These are phyloP conservation scores for Postia placenta DNA, from an alignment of 768 basidiomycete species.

Conservation along the genomic window DNA sequence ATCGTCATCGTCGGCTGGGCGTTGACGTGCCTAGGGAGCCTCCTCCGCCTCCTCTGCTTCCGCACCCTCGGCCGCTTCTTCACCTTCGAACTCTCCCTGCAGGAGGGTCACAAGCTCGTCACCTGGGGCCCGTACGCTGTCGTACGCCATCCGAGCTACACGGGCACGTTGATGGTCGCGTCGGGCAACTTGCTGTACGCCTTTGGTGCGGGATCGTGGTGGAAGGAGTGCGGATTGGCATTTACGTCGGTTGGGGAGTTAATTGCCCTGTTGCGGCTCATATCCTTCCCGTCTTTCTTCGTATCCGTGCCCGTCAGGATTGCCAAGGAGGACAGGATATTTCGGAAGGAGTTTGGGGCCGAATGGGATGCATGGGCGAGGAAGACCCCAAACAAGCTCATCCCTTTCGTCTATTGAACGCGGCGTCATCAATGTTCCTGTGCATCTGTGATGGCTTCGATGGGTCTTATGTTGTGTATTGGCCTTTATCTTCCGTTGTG, in stretches of 20 bases:
- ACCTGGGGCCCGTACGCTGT: constrained; percentile 24
- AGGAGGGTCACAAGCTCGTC: constrained; percentile 19
- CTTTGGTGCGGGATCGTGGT: constrained; percentile 13
- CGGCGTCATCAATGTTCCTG: too few relatives aligned
- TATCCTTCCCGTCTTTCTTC: background rate
- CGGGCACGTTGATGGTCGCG: constrained; percentile 7
- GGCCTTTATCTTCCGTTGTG: background rate
- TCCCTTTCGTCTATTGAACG: background rate
- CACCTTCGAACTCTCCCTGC: constrained; percentile 22
- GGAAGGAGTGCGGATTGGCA: constrained; percentile 10
- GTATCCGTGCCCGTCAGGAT: background rate
- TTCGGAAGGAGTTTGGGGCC: constrained; percentile 1
- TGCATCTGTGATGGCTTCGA: too few relatives aligned
- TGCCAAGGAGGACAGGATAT: constrained; percentile 2
- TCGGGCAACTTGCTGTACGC: constrained; percentile 6
- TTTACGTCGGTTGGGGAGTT: constrained; percentile 6
- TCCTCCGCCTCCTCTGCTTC: constrained; percentile 16
- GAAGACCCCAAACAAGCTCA: background rate
- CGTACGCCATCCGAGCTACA: constrained; percentile 26
- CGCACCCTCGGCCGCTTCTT: constrained; percentile 21
- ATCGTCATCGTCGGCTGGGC: constrained; percentile 11
- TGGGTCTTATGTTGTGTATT: too few relatives aligned
- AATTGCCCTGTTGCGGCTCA: background rate
- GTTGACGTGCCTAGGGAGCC: constrained; percentile 7
- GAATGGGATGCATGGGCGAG: constrained; percentile 2